A percentile compares a stretch with the other conserved stretches of the same genome.
phyloP scores from a whole-genome alignment of 106 monocot genomes.

The Dactylorhiza incarnata region DNA sequence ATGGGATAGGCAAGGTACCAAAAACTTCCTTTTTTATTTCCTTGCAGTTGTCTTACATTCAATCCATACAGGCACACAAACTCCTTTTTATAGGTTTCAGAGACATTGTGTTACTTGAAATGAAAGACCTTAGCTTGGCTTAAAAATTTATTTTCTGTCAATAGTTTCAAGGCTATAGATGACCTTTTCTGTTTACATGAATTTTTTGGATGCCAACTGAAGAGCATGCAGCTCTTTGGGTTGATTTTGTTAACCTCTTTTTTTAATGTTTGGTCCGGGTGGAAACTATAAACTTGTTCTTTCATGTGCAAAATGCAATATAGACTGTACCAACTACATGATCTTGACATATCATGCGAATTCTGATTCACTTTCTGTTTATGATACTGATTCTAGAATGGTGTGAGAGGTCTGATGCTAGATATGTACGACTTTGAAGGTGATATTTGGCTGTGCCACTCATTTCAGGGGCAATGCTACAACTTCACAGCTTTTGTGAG shows the following conservation, averaged over 20 bases:
- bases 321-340: background rate
- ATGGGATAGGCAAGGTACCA: background rate
- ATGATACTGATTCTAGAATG: slow-evolving; percentile 49
- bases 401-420: slow-evolving; percentile 86
- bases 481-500: slow-evolving; percentile 98
- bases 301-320: background rate
- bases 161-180: background rate
- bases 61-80: background rate
- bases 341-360: background rate
- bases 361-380: background rate
- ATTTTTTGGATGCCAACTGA: background rate
- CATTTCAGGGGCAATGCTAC: slow-evolving; percentile 89
- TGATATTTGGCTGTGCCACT: slow-evolving; percentile 97
- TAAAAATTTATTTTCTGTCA: background rate
- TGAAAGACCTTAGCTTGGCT: background rate
- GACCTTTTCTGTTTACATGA: background rate
- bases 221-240: background rate
- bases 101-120: background rate
- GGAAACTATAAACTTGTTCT: background rate
- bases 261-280: background rate
- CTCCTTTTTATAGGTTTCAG: background rate
- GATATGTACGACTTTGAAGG: slow-evolving; percentile 93
- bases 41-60: background rate
- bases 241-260: background rate
- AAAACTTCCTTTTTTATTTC: background rate